Evolutionary conservation across 805 yeast species (phyloP), one percentile per base, ranked within the genome.

Genomic region (Teunomyces atbi): DNA sequence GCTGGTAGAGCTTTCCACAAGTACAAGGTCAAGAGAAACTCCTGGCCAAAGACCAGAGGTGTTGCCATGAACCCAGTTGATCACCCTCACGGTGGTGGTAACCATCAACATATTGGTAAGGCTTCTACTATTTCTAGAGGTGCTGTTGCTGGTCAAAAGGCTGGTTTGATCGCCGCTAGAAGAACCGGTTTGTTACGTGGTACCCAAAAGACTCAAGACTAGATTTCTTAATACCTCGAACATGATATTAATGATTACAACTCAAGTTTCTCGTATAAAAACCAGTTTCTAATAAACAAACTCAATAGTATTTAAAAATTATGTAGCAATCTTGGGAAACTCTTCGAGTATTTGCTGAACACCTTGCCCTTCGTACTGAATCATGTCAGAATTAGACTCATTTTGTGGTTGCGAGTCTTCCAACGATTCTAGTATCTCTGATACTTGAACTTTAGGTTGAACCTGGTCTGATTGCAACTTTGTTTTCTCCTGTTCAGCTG

Each of bases 41-140:
- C 96, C 62, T 94, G 98, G 98, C 99, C 99, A 81, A 91, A 89
- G 88, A 94, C 98, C 73, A 90, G 98, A 84, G 99, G 98, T 92
- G 98, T 92, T 75, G 99, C 99, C 76, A 92, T 94, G 99, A 92
- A 92, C 83, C 98, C 98, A 78, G 99, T 92, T 77, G 99, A 92
- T 77, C 99, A 92, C 84, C 99, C 99, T 77, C 99, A 92, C 79
- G 99, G 99, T 89, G 98, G 99, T 92, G 99, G 99, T 92, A 91
- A 91, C 96, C 98, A 92, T 81, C 98, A 92, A 84, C 98, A 92
- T 79, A 92, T 91, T 82, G 98, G 98, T 90, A 92, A 92, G 85
- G 97, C 98, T 71, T 92, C 98, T 68, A 92, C 98, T 71, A 92
- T 92, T 69, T 86, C 96, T 65, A 89, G 98, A 87, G 96, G 96